These are phyloP conservation scores for Paramecium sexaurelia DNA, from an alignment of 73 alveolate species.

Conservation along the genomic window DNA sequence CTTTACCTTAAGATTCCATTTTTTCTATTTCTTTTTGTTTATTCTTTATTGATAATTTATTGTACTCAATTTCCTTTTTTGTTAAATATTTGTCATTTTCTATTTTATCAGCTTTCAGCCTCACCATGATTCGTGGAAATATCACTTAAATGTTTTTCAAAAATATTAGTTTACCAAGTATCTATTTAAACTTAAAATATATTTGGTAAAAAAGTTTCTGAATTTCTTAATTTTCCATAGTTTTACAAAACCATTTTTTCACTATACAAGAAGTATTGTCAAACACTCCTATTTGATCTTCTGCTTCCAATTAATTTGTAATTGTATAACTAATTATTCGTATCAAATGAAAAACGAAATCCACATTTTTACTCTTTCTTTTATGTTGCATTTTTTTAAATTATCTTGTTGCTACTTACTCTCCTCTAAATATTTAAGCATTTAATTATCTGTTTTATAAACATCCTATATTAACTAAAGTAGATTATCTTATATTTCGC, in stretches of 20 bases:
- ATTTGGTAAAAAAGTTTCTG: background rate
- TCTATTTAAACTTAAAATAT: too few relatives aligned
- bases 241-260: background rate
- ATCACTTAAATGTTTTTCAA: background rate
- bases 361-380: background rate
- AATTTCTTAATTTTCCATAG: background rate
- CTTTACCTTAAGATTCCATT: too few relatives aligned
- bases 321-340: background rate
- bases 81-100: too few relatives aligned
- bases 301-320: background rate
- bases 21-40: too few relatives aligned
- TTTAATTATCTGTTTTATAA: background rate
- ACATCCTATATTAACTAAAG: background rate
- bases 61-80: too few relatives aligned
- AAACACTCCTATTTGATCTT: background rate
- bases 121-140: background rate
- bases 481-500: background rate
- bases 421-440: background rate
- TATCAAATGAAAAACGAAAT: background rate
- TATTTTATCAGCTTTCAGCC: background rate
- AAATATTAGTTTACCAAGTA: background rate
- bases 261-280: background rate
- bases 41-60: too few relatives aligned
- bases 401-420: background rate
- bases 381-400: too few relatives aligned